Conservation (phyloP, 208 protist genomes). For the Acanthamoeba royreba region DNA sequence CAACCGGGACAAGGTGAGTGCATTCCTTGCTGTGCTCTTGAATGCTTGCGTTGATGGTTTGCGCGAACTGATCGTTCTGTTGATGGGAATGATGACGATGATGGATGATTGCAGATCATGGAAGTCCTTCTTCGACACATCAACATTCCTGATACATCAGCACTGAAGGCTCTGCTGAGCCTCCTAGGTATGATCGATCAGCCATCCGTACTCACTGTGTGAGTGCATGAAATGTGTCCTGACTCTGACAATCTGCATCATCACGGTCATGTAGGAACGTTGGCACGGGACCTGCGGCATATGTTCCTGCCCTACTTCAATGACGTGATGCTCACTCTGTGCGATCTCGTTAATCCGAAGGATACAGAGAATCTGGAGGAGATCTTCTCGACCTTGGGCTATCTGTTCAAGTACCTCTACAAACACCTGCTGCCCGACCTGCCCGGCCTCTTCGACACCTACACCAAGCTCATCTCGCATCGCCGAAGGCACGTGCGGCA, state of each 20-base stretch:
- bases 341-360: constrained; percentile 21
- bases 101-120: background rate
- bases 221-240: background rate
- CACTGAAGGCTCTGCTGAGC: background rate
- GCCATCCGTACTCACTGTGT: background rate
- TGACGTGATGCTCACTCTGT: constrained; percentile 6
- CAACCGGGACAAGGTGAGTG: background rate
- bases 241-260: no score
- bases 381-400: constrained; percentile 29
- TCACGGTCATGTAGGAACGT: background rate
- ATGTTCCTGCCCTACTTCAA: constrained; percentile 14
- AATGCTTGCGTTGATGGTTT: background rate
- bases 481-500: background rate
- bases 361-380: constrained; percentile 21
- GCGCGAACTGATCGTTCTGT: background rate
- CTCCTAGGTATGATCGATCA: background rate
- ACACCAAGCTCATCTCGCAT: constrained; percentile 8
- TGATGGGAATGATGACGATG: no score
- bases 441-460: constrained; percentile 8
- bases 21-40: background rate
- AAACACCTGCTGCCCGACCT: constrained; percentile 46
- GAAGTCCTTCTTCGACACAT: background rate
- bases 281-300: constrained; percentile 44
- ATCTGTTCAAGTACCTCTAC: constrained; percentile 52
- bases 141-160: background rate